Base-by-base conservation (phyloP, 108 stramenopile species). In the Cyclotella sp. region DNA sequence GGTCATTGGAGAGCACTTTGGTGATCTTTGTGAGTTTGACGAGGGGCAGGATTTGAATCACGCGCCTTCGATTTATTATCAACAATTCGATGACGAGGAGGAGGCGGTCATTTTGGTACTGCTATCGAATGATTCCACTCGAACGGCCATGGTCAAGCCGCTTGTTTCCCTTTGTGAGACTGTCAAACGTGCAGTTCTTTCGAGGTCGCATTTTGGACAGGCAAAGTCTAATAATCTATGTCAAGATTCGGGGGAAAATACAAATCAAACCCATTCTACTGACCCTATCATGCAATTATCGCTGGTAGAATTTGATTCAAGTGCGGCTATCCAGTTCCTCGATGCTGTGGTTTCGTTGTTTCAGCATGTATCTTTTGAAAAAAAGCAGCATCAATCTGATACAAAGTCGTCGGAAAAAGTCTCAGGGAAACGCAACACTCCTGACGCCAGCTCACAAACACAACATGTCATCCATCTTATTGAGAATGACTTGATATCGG, bases 151-250 rank as follows among this genome's bases (percentile, higher is more conserved):
- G 19, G 63, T 84, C 12, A 60, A 63, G 62, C 83, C 78, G 57
- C 67, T 84, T 15, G 30, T 66, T 75, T 66, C 61, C 4, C 69
- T 70, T 65, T 84, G 78, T 62, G 83, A 84, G 15, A 80, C 79
- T n/a, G 78, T 68, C 18, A 65, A 67, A 44, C 58, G 74, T 24
- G 78, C 78, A 72, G 68, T 79, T 14, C 28, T 40, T 45, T 75
- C 68, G 11, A 57, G 74, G 49, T 57, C 54, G 19, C 69, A 66
- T 9, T 84, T 69, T 58, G 74, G 74, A 21, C 51, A 73, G 24
- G 21, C 60, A 28, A 39, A 54, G 27, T 26, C 55, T 30, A 54
- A 54, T 10, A 16, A 6, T 70, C 29, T 24, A 19, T 34, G 30
- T 45, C 39, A 63, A 46, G 30, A 39, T 45, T 45, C 43, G 0